Conservation (phyloP, 2,329 filamentous ascomycete genomes). For the Fusarium agapanthi region DNA sequence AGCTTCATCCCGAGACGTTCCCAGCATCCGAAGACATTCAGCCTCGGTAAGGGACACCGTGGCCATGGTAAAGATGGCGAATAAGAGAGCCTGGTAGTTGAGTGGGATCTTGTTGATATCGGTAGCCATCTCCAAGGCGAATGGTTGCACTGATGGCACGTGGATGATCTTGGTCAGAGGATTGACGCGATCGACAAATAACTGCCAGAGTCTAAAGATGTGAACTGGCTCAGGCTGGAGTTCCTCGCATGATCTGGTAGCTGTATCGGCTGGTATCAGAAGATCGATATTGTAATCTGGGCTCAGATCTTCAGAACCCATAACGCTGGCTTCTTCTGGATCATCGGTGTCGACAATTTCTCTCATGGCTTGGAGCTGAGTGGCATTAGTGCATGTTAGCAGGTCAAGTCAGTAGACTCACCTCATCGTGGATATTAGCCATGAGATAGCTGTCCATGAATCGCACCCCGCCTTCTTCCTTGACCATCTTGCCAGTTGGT, state of each 20-base stretch:
- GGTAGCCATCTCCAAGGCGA: slow-evolving; percentile 69
- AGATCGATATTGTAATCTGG: slow-evolving; percentile 64
- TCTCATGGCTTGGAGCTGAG: slow-evolving; percentile 63
- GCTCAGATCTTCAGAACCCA: slow-evolving; percentile 59
- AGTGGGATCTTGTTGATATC: slow-evolving; percentile 64
- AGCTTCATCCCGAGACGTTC: slow-evolving; percentile 58
- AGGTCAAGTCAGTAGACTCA: slow-evolving; percentile 45
- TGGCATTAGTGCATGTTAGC: slow-evolving; percentile 1
- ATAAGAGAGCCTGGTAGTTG: slow-evolving; percentile 69
- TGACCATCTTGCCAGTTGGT: slow-evolving; percentile 61
- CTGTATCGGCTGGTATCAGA: slow-evolving; percentile 55
- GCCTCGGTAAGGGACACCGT: slow-evolving; percentile 62
- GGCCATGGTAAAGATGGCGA: slow-evolving; percentile 72
- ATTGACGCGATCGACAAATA: slow-evolving; percentile 78
- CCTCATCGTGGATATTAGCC: slow-evolving; percentile 64
- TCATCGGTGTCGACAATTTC: slow-evolving; percentile 63
- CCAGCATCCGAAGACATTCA: slow-evolving; percentile 64
- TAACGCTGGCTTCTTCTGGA: slow-evolving; percentile 57
- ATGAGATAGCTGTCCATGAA: slow-evolving; percentile 67
- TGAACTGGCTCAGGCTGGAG: slow-evolving; percentile 73
- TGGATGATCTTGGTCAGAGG: slow-evolving; percentile 78
- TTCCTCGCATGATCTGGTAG: slow-evolving; percentile 53
- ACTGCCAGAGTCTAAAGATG: slow-evolving; percentile 77
- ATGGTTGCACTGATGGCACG: slow-evolving; percentile 72
- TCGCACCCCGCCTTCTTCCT: slow-evolving; percentile 62